Evolutionary conservation across 1,284 basidiomycete species (phyloP).

Genomic region (Leucoagaricus sp.): DNA sequence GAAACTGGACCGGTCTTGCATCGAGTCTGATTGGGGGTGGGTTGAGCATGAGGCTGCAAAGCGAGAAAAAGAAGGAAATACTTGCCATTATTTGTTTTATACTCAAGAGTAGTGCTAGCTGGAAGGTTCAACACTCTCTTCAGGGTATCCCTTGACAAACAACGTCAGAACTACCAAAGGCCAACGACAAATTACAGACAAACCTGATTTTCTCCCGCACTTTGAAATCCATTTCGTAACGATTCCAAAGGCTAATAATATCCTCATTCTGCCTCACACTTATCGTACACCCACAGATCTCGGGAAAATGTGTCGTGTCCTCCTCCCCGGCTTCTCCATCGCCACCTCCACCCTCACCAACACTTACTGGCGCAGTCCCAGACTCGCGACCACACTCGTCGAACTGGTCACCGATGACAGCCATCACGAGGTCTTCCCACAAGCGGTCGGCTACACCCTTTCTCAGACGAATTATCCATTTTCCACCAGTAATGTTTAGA

Average conservation of each 20-base stretch:
- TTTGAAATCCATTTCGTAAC: constrained; percentile 63
- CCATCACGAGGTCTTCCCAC: constrained; percentile 82
- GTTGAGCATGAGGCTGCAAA: constrained; percentile 2
- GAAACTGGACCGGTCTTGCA: constrained; percentile 83
- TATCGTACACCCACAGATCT: constrained; percentile 84
- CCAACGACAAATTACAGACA: constrained; percentile 25
- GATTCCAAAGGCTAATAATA: constrained; percentile 81
- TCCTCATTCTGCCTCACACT: constrained; percentile 84
- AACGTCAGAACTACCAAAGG: neutral
- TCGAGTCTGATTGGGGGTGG: constrained; percentile 57
- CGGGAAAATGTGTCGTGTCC: constrained; percentile 53
- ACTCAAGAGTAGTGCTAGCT: constrained; percentile 76
- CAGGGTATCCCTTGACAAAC: constrained; percentile 60
- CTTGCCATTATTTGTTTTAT: constrained; percentile 83
- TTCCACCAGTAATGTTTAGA: constrained; percentile 83
- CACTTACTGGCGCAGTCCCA: constrained; percentile 22
- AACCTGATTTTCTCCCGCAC: constrained; percentile 75
- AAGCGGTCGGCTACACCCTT: constrained; percentile 81
- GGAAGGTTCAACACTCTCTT: constrained; percentile 68
- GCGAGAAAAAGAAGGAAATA: neutral
- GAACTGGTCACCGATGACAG: constrained; percentile 80
- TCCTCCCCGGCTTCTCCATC: constrained; percentile 37
- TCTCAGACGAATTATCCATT: constrained; percentile 87
- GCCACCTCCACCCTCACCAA: constrained; percentile 13
- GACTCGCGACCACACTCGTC: constrained; percentile 50